These are phyloP conservation scores for Pyrus communis DNA, from an alignment of 306 rosid species.

Conservation along the genomic window DNA sequence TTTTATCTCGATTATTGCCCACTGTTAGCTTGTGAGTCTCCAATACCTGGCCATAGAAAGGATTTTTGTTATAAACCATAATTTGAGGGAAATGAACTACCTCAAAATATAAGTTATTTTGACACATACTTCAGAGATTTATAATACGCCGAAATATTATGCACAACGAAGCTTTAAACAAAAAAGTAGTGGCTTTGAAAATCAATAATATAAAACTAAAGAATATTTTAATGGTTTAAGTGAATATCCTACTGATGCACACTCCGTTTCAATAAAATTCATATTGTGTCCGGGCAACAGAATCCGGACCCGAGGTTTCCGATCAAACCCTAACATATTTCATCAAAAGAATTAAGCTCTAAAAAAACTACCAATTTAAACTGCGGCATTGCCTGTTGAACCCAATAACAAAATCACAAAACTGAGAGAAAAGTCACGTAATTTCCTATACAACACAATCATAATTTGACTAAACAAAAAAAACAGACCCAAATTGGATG, in stretches of 20 bases:
- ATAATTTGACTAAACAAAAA: background rate
- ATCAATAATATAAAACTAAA: background rate
- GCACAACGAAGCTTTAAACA: background rate
- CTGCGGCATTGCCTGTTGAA: background rate
- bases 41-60: background rate
- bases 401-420: background rate
- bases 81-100: background rate
- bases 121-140: background rate
- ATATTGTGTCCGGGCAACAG: background rate
- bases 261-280: background rate
- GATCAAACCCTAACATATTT: background rate
- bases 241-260: background rate
- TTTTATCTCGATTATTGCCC: background rate
- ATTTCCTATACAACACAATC: background rate
- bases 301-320: background rate
- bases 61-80: background rate
- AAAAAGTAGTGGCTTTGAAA: background rate
- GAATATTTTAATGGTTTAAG: background rate
- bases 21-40: background rate
- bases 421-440: background rate
- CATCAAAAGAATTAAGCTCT: background rate
- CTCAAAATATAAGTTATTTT: background rate
- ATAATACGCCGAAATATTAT: background rate
- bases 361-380: background rate
- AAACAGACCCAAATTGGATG: background rate